Percentiles rank a stretch among this genome's conserved stretches.
Conservation (phyloP, 2,329 filamentous ascomycete genomes). For the Fusarium burgessii region DNA sequence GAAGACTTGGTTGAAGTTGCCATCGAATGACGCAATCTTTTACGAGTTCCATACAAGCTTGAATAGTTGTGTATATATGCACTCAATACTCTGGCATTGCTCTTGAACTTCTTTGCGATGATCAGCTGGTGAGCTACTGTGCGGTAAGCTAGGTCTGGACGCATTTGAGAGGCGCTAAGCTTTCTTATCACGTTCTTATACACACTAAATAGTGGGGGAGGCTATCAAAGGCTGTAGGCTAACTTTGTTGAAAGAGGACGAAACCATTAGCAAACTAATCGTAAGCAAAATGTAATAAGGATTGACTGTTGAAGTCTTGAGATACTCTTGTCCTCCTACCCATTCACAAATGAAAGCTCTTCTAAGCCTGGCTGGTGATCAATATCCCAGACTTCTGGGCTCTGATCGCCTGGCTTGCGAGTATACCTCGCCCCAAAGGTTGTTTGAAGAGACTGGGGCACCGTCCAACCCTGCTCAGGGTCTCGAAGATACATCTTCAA, state of each 20-base stretch:
- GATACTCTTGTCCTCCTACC: background rate
- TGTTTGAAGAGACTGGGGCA: background rate
- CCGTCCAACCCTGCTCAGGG: background rate
- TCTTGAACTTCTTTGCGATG: background rate
- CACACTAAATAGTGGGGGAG: background rate
- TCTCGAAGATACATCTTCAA: background rate
- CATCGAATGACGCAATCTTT: background rate
- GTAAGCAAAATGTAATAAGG: background rate
- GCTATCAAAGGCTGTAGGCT: fast-evolving
- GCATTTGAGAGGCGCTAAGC: background rate
- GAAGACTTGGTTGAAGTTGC: too few species aligned
- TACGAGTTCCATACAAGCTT: fast-evolving
- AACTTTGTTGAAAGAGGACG: too few species aligned
- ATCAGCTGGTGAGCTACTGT: too few species aligned
- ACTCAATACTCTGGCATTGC: background rate
- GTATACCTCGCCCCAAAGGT: background rate
- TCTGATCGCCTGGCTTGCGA: background rate
- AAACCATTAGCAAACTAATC: too few species aligned
- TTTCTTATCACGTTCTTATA: background rate
- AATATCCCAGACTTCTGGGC: background rate
- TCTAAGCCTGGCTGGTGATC: background rate
- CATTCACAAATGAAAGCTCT: background rate
- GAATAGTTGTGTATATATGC: fast-evolving
- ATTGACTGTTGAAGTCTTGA: background rate
- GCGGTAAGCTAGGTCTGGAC: too few species aligned